Evolutionary conservation across 176 grass and related monocot genomes (phyloP).

Genomic region (Secale cereale): DNA sequence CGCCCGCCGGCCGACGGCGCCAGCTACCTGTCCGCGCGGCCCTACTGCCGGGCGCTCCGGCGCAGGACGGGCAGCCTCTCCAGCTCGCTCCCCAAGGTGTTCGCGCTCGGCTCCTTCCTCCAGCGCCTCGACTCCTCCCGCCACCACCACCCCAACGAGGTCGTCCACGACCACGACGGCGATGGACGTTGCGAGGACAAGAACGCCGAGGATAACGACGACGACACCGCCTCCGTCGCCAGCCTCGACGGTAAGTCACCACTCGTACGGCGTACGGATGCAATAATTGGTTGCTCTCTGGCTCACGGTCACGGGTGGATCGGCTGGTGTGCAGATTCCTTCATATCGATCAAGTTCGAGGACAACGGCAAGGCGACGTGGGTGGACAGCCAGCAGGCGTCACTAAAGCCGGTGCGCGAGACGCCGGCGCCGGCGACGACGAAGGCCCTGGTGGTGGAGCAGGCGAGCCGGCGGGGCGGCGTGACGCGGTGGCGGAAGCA

Average conservation of each 20-base stretch:
- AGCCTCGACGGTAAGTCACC: constrained; percentile 46
- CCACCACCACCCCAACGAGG: neutral
- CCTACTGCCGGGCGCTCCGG: constrained; percentile 22
- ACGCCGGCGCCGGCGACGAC: neutral
- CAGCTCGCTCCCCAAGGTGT: constrained; percentile 53
- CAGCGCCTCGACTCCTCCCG: constrained; percentile 65
- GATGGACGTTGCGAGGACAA: neutral
- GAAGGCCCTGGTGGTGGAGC: constrained; percentile 44
- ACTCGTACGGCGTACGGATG: too few species aligned
- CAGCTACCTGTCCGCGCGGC: neutral
- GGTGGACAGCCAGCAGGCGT: constrained; percentile 20
- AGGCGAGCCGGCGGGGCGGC: constrained; percentile 38
- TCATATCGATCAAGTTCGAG: constrained; percentile 99
- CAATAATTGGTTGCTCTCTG: neutral
- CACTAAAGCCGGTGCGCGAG: neutral
- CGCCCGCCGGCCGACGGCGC: neutral
- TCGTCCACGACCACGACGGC: neutral
- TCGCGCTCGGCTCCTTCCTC: constrained; percentile 70
- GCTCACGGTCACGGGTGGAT: neutral
- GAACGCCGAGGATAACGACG: neutral
- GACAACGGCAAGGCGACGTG: constrained; percentile 73
- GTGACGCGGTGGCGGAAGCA: constrained; percentile 69
- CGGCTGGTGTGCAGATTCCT: constrained; percentile 50
- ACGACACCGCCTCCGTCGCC: constrained; percentile 33
- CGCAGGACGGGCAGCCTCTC: constrained; percentile 40